These are phyloP conservation scores for Omphalea diandra DNA, from an alignment of 441 rosid genomes.

Conservation along the genomic window DNA sequence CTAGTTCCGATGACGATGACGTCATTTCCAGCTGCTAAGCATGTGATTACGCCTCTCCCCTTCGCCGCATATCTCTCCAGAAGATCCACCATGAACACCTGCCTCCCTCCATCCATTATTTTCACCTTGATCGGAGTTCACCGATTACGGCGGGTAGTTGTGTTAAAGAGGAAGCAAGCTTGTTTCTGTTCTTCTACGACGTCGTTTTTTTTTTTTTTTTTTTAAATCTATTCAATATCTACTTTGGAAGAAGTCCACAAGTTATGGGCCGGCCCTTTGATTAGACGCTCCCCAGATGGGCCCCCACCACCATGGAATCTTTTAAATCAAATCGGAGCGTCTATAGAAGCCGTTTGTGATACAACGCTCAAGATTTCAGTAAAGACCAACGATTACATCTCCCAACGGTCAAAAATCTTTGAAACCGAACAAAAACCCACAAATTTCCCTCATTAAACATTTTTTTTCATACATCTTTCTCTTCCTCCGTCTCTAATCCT, in stretches of 20 bases:
- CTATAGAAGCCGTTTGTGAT: conserved; percentile 40
- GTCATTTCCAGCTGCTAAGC: conserved; percentile 98
- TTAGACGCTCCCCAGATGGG: not conserved
- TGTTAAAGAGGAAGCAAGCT: no score
- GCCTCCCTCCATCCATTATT: conserved; percentile 74
- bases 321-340: conserved; percentile 75
- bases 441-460: conserved; percentile 3
- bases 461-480: conserved; percentile 6
- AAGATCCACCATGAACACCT: conserved; percentile 85
- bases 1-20: conserved; percentile 93
- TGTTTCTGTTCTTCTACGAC: no score
- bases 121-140: conserved; percentile 10
- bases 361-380: conserved; percentile 39
- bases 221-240: no score
- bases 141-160: no score
- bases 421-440: conserved; percentile 9
- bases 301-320: no score
- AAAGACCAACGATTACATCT: conserved; percentile 53
- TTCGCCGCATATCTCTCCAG: conserved; percentile 90
- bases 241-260: not conserved
- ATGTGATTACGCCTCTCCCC: conserved; percentile 85
- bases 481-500: not conserved
- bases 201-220: no score
- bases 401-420: conserved; percentile 69
- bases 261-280: not conserved